Conservation (phyloP, 768 basidiomycete species). For the Daedaleopsis nitida region DNA sequence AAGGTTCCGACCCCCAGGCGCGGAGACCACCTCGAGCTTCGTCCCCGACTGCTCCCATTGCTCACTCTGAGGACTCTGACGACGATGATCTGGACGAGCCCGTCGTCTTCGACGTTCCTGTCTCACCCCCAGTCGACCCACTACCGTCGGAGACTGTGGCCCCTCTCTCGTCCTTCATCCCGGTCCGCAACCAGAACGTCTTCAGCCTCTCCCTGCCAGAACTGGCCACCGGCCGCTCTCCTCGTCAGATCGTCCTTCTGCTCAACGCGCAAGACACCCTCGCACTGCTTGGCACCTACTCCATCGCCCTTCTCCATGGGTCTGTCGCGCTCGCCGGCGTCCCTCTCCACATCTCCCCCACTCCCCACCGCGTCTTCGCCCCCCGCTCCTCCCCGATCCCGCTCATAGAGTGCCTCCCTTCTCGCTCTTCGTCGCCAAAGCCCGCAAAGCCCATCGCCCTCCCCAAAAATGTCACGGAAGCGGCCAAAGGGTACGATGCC, state of each 20-base stretch:
- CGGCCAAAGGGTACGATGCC: conserved; percentile 28
- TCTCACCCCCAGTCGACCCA: not conserved
- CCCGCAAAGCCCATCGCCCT: conserved; percentile 2
- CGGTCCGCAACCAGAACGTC: conserved; percentile 45
- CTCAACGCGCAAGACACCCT: conserved; percentile 54
- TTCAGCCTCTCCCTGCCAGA: conserved; percentile 48
- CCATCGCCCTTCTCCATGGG: conserved; percentile 63
- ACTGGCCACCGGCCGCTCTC: conserved; percentile 27
- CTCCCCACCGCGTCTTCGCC: conserved; percentile 62
- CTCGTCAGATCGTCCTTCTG: conserved; percentile 35
- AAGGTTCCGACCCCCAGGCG: no score
- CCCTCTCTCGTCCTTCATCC: conserved; percentile 52
- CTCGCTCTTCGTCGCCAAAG: conserved; percentile 15
- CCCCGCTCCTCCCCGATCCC: conserved; percentile 82
- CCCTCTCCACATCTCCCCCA: conserved; percentile 42
- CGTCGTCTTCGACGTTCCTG: not conserved
- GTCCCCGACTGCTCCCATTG: conserved; percentile 56
- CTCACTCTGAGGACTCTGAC: conserved; percentile 37
- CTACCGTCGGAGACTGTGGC: conserved; percentile 14
- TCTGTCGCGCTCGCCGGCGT: conserved; percentile 61
- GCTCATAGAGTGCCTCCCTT: conserved; percentile 38
- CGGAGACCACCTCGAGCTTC: conserved; percentile 46
- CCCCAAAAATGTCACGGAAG: conserved; percentile 16
- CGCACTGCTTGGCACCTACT: conserved; percentile 69
- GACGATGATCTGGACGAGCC: conserved; percentile 35